Percentiles rank a stretch among this genome's conserved stretches.
Conservation (phyloP, 1,284 basidiomycete species). For the Sporisorium sorghi region DNA sequence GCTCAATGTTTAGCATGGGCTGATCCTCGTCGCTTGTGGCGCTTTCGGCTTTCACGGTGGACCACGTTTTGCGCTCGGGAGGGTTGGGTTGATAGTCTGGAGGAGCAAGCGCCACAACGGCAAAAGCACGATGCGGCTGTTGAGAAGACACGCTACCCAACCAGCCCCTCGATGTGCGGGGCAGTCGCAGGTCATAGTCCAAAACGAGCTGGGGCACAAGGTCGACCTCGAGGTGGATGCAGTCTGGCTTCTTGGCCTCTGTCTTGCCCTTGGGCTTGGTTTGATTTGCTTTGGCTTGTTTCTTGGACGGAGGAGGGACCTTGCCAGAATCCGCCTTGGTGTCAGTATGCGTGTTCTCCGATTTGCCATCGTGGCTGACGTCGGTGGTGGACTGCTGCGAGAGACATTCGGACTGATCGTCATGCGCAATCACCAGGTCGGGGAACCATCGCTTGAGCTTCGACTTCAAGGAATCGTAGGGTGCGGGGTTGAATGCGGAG, state of each 20-base stretch:
- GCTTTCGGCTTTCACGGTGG: neutral
- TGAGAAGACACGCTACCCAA: neutral
- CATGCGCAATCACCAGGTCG: neutral
- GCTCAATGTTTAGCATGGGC: neutral
- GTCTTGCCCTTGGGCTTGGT: conserved; percentile 20
- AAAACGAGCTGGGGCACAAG: conserved; percentile 21
- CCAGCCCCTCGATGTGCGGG: conserved; percentile 5
- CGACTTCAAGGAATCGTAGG: conserved; percentile 8
- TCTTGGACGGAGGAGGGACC: neutral
- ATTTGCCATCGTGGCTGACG: conserved; percentile 5
- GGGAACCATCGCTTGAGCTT: conserved; percentile 33
- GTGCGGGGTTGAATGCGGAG: conserved; percentile 32
- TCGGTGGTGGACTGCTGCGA: neutral
- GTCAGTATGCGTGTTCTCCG: neutral
- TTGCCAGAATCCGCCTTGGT: neutral
- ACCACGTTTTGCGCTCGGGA: neutral
- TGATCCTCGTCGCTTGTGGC: conserved; percentile 1
- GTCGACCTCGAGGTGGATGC: conserved; percentile 41
- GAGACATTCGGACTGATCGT: neutral
- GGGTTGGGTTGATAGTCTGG: conserved; percentile 10
- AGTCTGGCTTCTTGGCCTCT: conserved; percentile 16
- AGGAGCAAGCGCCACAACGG: conserved; percentile 33
- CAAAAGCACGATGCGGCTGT: conserved; percentile 18
- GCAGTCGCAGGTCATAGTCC: conserved; percentile 4
- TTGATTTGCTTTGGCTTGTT: neutral